A percentile compares a stretch with the other conserved stretches of the same genome.
These are phyloP conservation scores for Catharanthus roseus DNA, from an alignment of 257 asterid species.

Conservation along the genomic window DNA sequence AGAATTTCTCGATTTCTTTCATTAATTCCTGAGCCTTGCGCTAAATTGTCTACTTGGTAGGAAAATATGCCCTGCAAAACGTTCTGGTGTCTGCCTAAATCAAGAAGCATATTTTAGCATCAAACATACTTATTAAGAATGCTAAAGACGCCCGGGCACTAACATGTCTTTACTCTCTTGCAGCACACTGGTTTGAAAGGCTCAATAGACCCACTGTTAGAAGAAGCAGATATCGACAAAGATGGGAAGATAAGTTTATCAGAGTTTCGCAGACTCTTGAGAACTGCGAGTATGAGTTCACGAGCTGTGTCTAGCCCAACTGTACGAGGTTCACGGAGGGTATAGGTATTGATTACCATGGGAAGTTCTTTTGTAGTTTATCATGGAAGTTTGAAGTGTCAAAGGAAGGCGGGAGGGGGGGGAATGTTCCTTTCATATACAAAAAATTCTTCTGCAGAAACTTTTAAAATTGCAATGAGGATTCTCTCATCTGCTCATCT, in stretches of 20 bases:
- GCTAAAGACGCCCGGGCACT: neutral
- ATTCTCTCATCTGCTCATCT: conserved; percentile 12
- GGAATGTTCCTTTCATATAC: neutral
- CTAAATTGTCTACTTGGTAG: no score
- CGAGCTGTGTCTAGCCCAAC: conserved; percentile 41
- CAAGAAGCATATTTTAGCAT: neutral
- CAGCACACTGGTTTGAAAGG: conserved; percentile 87
- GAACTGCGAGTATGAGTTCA: conserved; percentile 86
- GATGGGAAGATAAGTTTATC: conserved; percentile 90
- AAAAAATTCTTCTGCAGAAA: conserved; percentile 6
- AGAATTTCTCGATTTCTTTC: neutral
- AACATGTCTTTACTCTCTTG: conserved; percentile 1
- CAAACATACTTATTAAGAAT: neutral
- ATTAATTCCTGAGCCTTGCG: no score
- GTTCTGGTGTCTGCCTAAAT: neutral
- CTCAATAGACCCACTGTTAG: conserved; percentile 78
- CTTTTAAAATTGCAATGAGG: neutral
- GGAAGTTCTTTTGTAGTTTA: conserved; percentile 12
- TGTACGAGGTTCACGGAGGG: conserved; percentile 28
- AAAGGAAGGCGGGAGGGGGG: neutral
- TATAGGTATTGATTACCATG: conserved; percentile 22
- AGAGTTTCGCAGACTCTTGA: conserved; percentile 85
- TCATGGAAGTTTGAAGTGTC: conserved; percentile 1
- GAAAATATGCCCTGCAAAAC: neutral
- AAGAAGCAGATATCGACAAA: conserved; percentile 95